Evolutionary conservation across 495 filamentous ascomycete genomes (phyloP), one percentile per base, ranked within the genome.

Genomic region (Penicillium subrubescens): DNA sequence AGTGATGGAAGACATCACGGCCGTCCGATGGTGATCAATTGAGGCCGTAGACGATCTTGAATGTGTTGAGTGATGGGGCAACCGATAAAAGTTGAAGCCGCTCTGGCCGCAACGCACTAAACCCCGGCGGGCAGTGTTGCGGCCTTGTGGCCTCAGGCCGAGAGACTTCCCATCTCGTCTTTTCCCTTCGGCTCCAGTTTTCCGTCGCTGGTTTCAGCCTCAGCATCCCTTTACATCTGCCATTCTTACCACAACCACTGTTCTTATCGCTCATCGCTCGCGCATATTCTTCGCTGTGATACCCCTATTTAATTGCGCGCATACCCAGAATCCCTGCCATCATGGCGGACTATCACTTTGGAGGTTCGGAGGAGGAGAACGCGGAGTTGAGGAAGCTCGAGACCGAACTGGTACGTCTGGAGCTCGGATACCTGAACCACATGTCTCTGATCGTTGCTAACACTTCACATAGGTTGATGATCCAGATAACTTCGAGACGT

Each of bases 401-500:
- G 44, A 77, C 78, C 41, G 91, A 94, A 72, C 84, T 97, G 70
- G 93, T 97, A 84, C 39, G 68, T 65, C 46, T 33, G 63, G 55
- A 61, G 58, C 65, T 46, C 43, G 41, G 11, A 57, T 3, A 17
- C 31, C 21, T 21, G 6, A 11, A 15, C n/a, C 19, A 39, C 39
- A 27, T 44, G 43, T 39, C 27, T 17, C n/a, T 11, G 19, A 37
- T 54, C 19, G 59, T 71, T 35, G 59, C 62, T 44, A 35, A 60
- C 11, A 12, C 35, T 29, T 52, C 50, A 1, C 25, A 19, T 63
- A 84, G 82, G 58, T 87, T 64, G 87, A 90, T 66, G 90, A 97
- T 65, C 86, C 93, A 3, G 95, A 99, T 78, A 92, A 91, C 76
- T 97, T 95, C 71, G 94, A 97, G 69, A 87, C 88, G 27, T 99